Conservation (phyloP, 805 yeast species). For the Pichia californica region DNA sequence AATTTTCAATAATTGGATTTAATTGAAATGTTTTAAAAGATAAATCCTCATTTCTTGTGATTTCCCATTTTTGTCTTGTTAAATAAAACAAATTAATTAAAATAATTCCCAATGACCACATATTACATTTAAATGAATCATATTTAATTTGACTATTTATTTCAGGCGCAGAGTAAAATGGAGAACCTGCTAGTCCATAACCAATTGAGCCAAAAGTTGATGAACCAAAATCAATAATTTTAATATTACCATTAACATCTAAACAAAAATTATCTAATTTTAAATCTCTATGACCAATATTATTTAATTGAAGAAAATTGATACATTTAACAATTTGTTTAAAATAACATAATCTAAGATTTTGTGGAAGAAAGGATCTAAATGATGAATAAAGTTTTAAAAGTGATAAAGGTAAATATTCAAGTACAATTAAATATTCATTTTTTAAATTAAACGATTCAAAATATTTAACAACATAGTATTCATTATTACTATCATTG, state of each 20-base stretch:
- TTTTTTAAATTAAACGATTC: constrained; percentile 26
- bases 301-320: constrained; percentile 30
- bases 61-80: constrained; percentile 8
- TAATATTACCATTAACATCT: constrained; percentile 26
- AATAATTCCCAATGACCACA: constrained; percentile 47
- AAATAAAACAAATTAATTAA: constrained; percentile 28
- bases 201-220: constrained; percentile 24
- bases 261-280: constrained; percentile 42
- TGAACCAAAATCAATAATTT: constrained; percentile 48
- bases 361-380: constrained; percentile 1
- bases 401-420: constrained; percentile 31
- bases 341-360: constrained; percentile 30
- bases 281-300: constrained; percentile 43
- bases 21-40: background rate
- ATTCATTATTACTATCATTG: too few relatives aligned
- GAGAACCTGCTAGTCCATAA: constrained; percentile 44
- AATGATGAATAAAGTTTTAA: background rate
- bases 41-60: constrained; percentile 4
- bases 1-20: constrained; percentile 1
- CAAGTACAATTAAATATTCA: constrained; percentile 26
- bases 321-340: constrained; percentile 37
- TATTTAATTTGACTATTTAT: constrained; percentile 30
- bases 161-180: constrained; percentile 43
- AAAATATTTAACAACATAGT: constrained; percentile 31
- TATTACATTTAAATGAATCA: constrained; percentile 36